Conservation (phyloP, 2,329 filamentous ascomycete species). For the Tolypocladium endophyticum region DNA sequence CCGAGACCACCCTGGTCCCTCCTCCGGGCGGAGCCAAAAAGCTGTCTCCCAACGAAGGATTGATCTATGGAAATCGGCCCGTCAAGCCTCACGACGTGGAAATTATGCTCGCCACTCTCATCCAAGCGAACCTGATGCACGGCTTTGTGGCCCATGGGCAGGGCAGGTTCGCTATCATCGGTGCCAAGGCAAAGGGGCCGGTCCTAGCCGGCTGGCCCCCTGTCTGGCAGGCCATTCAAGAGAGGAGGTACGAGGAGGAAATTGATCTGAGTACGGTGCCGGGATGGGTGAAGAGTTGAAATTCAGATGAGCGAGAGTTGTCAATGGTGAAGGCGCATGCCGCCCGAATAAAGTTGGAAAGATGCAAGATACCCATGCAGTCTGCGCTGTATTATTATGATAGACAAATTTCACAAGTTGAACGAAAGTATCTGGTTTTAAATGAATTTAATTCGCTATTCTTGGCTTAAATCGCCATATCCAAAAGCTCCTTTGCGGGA, state of each 20-base stretch:
- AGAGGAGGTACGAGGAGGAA: conserved; percentile 47
- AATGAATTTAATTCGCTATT: neutral
- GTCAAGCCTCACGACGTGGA: conserved; percentile 60
- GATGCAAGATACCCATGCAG: neutral
- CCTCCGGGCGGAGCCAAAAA: conserved; percentile 33
- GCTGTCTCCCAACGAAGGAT: conserved; percentile 46
- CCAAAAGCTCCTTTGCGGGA: neutral
- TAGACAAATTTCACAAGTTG: neutral
- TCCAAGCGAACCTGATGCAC: conserved; percentile 70
- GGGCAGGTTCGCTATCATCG: conserved; percentile 71
- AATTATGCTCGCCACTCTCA: conserved; percentile 62
- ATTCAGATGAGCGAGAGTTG: neutral
- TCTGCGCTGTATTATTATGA: neutral
- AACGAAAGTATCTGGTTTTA: neutral
- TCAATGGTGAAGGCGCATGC: neutral
- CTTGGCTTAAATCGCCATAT: neutral
- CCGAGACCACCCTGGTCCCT: conserved; percentile 33
- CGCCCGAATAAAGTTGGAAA: neutral
- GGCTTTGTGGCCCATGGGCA: conserved; percentile 75
- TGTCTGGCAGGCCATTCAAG: conserved; percentile 58
- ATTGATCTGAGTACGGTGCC: conserved; percentile 56
- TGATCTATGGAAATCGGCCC: conserved; percentile 53
- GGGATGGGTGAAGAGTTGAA: conserved; percentile 56
- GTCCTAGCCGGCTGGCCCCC: conserved; percentile 65
- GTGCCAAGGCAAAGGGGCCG: conserved; percentile 57